Evolutionary conservation across 2,329 filamentous ascomycete species (phyloP), one percentile per base, ranked within the genome.

Genomic region (Ceratocystis ficicola): DNA sequence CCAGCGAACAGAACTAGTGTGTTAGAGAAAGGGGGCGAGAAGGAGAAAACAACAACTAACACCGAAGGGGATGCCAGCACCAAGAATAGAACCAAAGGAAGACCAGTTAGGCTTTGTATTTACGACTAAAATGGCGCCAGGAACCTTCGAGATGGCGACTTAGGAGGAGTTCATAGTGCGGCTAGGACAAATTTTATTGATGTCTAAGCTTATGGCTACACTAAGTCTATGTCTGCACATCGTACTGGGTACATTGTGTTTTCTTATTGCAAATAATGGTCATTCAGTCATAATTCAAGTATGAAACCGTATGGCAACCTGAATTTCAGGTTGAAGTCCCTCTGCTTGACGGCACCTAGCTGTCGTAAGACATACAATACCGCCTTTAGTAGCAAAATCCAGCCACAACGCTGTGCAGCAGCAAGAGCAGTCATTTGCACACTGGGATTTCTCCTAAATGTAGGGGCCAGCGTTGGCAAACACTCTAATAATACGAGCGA

Each of bases 61-160:
- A 59, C 25, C 55, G 8, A 15, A 55, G 10, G 12, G 20, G 12
- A 55, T 15, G 30, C 25, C 50, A 55, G 20, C 12, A 30, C 20
- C 25, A 6, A 55, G 22, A 2, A 28, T 52, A 52, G 12, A 8
- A 20, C 48, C 22, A 52, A 52, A n/a, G 48, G 22, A 52, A n/a
- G 48, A 3, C 3, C n/a, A 8, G 48, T n/a, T 52, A 52, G n/a
- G 5, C 22, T 25, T 25, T 52, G n/a, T n/a, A 20, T n/a, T n/a
- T 20, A 22, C 55, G n/a, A 6, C 55, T 32, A 36, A 59, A 59
- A 59, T 59, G 55, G 55, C 55, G 55, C 55, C 55, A 59, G 55
- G 28, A 59, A 59, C 28, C 20, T 15, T 7, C 1, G 36, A 12
- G 17, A 59, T 59, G 55, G 55, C 55, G 55, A 36, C 55, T 59